These are phyloP conservation scores for Ilex paraguariensis DNA, from an alignment of 305 asterid species.

Conservation along the genomic window DNA sequence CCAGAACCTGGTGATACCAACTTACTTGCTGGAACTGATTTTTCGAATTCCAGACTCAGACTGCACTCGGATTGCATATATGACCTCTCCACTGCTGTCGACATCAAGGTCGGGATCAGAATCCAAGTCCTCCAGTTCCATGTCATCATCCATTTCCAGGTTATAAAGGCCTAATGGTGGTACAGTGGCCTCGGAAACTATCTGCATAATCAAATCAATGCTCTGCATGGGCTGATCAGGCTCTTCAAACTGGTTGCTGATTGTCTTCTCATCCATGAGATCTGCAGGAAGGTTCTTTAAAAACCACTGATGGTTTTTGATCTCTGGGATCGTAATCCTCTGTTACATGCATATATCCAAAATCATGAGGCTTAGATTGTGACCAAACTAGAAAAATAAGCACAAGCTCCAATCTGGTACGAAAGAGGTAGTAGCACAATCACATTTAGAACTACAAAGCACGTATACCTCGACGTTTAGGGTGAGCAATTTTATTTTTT, in stretches of 20 bases:
- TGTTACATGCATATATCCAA: slow-evolving; percentile 29
- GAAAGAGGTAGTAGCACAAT: too few species aligned
- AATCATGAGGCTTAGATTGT: too few species aligned
- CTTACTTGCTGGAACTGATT: too few species aligned
- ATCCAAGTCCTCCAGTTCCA: slow-evolving; percentile 84
- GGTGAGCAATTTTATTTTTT: too few species aligned
- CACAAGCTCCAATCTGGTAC: too few species aligned
- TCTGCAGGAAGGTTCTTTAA: slow-evolving; percentile 87
- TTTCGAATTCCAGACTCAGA: background rate
- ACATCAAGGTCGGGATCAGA: slow-evolving; percentile 97
- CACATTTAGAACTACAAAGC: too few species aligned
- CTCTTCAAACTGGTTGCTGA: slow-evolving; percentile 70
- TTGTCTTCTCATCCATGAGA: slow-evolving; percentile 67
- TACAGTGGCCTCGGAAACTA: slow-evolving; percentile 87
- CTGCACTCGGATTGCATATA: slow-evolving; percentile 63
- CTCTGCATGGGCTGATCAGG: slow-evolving; percentile 95
- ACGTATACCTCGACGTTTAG: too few species aligned
- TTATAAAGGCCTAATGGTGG: slow-evolving; percentile 72
- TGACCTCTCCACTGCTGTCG: slow-evolving; percentile 97
- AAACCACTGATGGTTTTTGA: slow-evolving; percentile 76
- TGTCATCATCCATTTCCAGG: slow-evolving; percentile 91
- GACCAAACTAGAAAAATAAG: too few species aligned
- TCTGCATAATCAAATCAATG: slow-evolving; percentile 87
- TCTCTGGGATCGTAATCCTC: slow-evolving; percentile 86
- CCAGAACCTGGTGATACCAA: too few species aligned